phyloP scores from a whole-genome alignment of 257 asterid species.

The Mentha longifolia region DNA sequence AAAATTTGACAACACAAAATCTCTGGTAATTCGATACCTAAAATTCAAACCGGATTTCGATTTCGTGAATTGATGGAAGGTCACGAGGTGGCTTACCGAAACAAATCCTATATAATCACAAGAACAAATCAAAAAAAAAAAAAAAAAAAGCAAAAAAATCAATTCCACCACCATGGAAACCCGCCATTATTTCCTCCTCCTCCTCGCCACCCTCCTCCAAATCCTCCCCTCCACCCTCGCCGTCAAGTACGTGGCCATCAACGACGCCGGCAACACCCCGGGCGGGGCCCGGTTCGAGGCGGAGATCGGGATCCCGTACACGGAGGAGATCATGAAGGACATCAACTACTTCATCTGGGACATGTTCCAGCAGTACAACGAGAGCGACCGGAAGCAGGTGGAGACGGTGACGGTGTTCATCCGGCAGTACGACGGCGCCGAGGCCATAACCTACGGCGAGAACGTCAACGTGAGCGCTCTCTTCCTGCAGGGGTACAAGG shows the following conservation, averaged over 20 bases:
- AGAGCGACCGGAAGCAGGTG: slow-evolving; percentile 26
- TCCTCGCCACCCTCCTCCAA: no score
- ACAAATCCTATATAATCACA: no score
- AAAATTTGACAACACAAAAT: no score
- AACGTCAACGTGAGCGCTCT: slow-evolving; percentile 40
- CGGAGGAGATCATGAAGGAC: slow-evolving; percentile 32
- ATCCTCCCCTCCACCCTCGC: no score
- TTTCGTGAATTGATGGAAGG: no score
- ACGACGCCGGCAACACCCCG: slow-evolving; percentile 24
- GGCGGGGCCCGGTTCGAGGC: slow-evolving; percentile 44
- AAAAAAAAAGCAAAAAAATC: no score
- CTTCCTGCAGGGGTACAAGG: slow-evolving; percentile 36
- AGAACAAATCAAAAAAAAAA: no score
- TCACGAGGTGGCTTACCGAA: no score
- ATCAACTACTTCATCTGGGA: slow-evolving; percentile 46
- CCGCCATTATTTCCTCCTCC: no score
- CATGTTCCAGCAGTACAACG: slow-evolving; percentile 33
- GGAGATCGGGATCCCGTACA: slow-evolving; percentile 42
- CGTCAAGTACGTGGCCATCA: slow-evolving; percentile 38
- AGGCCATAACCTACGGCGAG: slow-evolving; percentile 43
- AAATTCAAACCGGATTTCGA: no score
- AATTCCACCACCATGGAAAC: no score
- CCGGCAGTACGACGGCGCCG: slow-evolving; percentile 42
- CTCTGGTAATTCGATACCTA: no score
- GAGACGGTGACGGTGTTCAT: slow-evolving; percentile 18